phyloP scores from a whole-genome alignment of 106 monocot genomes.

The Vanilla planifolia region DNA sequence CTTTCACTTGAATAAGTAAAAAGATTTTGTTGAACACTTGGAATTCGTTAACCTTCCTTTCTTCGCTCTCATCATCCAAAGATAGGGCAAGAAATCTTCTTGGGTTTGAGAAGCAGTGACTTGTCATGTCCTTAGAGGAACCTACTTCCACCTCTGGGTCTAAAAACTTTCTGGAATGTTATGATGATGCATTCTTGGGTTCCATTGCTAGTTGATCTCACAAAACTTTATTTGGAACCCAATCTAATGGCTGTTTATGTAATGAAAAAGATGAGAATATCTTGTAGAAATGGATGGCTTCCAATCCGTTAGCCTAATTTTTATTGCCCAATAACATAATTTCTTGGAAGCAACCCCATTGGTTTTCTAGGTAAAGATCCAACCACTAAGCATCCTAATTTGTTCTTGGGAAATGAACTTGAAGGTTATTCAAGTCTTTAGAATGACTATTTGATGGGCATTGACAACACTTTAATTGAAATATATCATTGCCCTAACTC shows the following conservation, averaged over 20 bases:
- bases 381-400: slow-evolving; percentile 39
- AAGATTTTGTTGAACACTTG: slow-evolving; percentile 50
- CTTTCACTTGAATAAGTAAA: slow-evolving; percentile 51
- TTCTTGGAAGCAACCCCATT: slow-evolving; percentile 2
- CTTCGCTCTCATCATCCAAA: slow-evolving; percentile 13
- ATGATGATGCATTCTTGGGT: neutral
- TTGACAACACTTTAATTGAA: too few species aligned
- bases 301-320: neutral
- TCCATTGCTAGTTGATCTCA: slow-evolving; percentile 17
- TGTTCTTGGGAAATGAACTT: too few species aligned
- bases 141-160: slow-evolving; percentile 20
- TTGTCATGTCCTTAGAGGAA: slow-evolving; percentile 3
- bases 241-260: slow-evolving; percentile 43
- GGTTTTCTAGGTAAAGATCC: slow-evolving; percentile 26
- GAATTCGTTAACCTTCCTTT: slow-evolving; percentile 2
- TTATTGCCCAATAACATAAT: slow-evolving; percentile 7
- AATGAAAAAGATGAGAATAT: slow-evolving; percentile 51
- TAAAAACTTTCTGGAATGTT: neutral
- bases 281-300: slow-evolving; percentile 26
- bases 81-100: slow-evolving; percentile 19
- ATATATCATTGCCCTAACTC: too few species aligned
- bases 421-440: too few species aligned
- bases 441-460: too few species aligned
- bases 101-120: neutral
- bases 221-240: slow-evolving; percentile 49